These are phyloP conservation scores for Neopestalotiopsis clavispora DNA, from an alignment of 2,329 filamentous ascomycete genomes.

Conservation along the genomic window DNA sequence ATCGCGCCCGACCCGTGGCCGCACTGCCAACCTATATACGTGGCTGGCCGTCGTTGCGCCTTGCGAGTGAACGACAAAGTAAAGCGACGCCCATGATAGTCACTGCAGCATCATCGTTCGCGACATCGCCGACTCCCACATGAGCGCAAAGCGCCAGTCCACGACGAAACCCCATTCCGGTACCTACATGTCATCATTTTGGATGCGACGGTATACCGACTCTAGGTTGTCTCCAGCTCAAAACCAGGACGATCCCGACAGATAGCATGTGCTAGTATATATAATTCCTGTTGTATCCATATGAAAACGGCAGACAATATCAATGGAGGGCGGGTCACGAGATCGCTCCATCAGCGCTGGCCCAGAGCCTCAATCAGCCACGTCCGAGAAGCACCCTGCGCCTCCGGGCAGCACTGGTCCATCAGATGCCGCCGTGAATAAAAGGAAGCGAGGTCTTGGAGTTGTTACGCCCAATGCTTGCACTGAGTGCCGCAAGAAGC, in stretches of 20 bases:
- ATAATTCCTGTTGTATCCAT: not conserved
- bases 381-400: constrained; percentile 26
- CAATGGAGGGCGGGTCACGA: constrained; percentile 37
- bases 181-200: constrained; percentile 2
- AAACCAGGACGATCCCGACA: not conserved
- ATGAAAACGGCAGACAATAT: constrained; percentile 17
- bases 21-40: not conserved
- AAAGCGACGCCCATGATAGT: not conserved
- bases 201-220: not conserved
- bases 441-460: constrained; percentile 59
- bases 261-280: not conserved
- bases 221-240: not conserved
- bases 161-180: not conserved
- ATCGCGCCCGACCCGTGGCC: not conserved
- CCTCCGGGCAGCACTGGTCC: constrained; percentile 18
- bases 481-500: constrained; percentile 66
- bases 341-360: constrained; percentile 25
- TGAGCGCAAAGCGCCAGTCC: not conserved
- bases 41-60: not conserved
- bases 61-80: not conserved
- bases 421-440: constrained; percentile 42
- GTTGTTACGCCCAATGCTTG: constrained; percentile 65
- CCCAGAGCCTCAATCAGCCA: constrained; percentile 28
- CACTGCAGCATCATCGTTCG: not conserved
- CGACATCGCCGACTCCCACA: not conserved